A percentile compares a stretch with the other conserved stretches of the same genome.
These are phyloP conservation scores for Amanita muscaria DNA, from an alignment of 768 basidiomycete species.

Conservation along the genomic window DNA sequence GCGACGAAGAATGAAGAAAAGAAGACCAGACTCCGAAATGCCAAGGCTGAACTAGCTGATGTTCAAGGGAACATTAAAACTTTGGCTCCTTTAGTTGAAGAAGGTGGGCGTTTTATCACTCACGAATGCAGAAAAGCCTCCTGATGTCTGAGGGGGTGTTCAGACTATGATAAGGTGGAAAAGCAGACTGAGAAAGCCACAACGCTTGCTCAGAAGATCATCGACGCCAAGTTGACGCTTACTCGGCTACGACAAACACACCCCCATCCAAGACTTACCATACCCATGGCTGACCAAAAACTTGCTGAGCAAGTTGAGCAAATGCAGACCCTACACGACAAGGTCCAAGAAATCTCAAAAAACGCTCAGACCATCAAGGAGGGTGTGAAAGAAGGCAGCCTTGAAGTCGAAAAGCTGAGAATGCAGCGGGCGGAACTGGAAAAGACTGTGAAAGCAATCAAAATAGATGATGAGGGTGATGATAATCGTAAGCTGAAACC, in stretches of 20 bases:
- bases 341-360: conserved; percentile 45
- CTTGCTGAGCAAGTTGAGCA: conserved; percentile 69
- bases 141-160: neutral
- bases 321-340: conserved; percentile 70
- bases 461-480: conserved; percentile 52
- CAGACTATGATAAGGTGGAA: conserved; percentile 56
- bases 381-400: conserved; percentile 45
- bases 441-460: conserved; percentile 49
- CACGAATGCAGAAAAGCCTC: neutral
- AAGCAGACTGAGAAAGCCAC: conserved; percentile 45
- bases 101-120: conserved; percentile 40
- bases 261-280: conserved; percentile 72
- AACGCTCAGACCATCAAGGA: conserved; percentile 48
- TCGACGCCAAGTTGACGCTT: conserved; percentile 74
- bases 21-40: conserved; percentile 57
- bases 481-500: conserved; percentile 58
- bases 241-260: conserved; percentile 76
- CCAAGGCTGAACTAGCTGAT: conserved; percentile 55
- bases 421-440: conserved; percentile 63
- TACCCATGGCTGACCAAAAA: conserved; percentile 62
- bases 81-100: conserved; percentile 60
- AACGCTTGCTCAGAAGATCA: conserved; percentile 62
- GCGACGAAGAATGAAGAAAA: conserved; percentile 53
- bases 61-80: conserved; percentile 54
- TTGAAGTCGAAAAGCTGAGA: conserved; percentile 50